Evolutionary conservation across 345 rosid species (phyloP), one percentile per base, ranked within the genome.

Genomic region (Gynandropsis gynandra): DNA sequence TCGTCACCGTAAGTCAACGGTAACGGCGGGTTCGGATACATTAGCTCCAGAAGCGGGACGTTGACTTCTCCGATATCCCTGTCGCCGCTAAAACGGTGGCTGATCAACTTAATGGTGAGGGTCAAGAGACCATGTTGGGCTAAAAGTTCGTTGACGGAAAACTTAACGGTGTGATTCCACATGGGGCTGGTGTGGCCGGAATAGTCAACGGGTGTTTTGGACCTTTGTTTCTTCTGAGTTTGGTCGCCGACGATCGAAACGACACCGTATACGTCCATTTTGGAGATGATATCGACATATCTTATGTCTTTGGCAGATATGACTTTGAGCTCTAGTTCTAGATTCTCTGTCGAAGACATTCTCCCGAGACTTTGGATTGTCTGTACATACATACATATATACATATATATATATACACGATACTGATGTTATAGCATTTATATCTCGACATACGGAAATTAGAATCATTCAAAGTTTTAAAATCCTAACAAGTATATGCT

Each of bases 181-280:
- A 59, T 56, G 4, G 93, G 93, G 46, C 65, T 65, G 43, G 51
- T 49, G 11, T 81, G 79, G 8, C 81, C 67, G 7, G 50, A 56
- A 2, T 35, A 65, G 56, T 76, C 61, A 0, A 74, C 71, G 0
- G 58, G 62, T 16, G 82, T 68, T 32, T 66, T 77, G 4, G 14
- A 2, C 60, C 50, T 67, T 62, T 75, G 78, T 33, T 57, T 59
- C 13, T 60, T 36, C 19, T 19, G 36, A 9, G 31, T 11, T 38
- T 41, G 35, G 48, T 64, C 82, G 16, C 87, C 82, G 37, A 57
- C 10, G 64, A 83, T 47, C 3, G 74, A 70, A 62, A 69, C 72
- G 47, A 73, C 59, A 18, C 57, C 79, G 69, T 78, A 80, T 1
- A 74, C 85, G 40, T 78, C 87, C 93, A 80, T 83, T 55, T 74